Conservation (phyloP, 176 grass and related monocot species). For the Paspalum notatum region DNA sequence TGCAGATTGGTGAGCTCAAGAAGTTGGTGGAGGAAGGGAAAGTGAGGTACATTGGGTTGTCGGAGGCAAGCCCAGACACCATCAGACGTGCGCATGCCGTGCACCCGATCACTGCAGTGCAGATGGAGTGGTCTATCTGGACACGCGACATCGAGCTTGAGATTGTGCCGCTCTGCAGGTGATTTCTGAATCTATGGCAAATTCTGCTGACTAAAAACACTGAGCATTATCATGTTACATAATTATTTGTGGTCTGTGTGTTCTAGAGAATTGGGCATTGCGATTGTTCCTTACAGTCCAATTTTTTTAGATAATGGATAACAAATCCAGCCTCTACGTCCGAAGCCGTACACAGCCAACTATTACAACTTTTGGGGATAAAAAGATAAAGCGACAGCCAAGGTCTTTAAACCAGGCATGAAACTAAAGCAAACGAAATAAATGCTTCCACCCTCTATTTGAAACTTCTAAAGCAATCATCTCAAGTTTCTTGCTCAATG, state of each 20-base stretch:
- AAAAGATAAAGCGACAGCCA: no score
- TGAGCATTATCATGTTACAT: background rate
- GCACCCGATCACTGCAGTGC: constrained; percentile 70
- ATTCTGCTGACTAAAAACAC: no score
- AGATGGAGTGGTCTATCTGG: constrained; percentile 96
- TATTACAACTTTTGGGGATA: no score
- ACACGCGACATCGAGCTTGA: constrained; percentile 77
- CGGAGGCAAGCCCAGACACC: constrained; percentile 61
- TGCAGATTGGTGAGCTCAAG: constrained; percentile 73
- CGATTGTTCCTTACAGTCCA: constrained; percentile 83
- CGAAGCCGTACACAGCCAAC: no score
- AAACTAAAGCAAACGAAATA: no score
- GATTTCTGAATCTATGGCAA: background rate
- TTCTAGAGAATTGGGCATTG: constrained; percentile 72
- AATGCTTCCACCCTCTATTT: no score
- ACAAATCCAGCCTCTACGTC: no score
- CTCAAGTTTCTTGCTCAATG: no score
- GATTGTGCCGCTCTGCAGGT: constrained; percentile 89
- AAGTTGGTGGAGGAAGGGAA: background rate
- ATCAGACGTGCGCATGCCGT: constrained; percentile 73
- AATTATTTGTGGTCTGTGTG: constrained; percentile 19
- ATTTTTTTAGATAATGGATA: background rate
- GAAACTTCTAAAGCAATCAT: no score
- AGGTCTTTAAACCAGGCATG: no score
- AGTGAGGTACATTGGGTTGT: background rate